Evolutionary conservation across 768 basidiomycete genomes (phyloP).

Genomic region (Russula griseocarnosa): DNA sequence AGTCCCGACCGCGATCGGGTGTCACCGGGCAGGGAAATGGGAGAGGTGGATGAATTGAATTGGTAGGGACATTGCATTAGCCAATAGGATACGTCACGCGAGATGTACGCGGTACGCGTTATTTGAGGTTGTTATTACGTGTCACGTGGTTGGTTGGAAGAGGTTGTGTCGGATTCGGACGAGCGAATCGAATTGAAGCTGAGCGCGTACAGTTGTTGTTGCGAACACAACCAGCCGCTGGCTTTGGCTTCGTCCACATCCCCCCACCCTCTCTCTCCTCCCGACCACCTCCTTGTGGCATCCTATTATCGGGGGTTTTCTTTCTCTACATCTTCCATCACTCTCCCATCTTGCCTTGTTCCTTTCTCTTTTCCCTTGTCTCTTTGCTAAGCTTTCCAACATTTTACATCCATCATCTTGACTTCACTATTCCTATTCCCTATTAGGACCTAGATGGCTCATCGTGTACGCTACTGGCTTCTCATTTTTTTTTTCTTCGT

Average conservation of each 20-base stretch:
- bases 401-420: conserved; percentile 19
- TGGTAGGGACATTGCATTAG: neutral
- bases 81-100: conserved; percentile 17
- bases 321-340: conserved; percentile 1
- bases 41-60: no score
- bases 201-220: conserved; percentile 10
- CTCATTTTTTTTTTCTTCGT: neutral
- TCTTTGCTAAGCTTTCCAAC: conserved; percentile 16
- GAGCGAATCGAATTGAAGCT: conserved; percentile 4
- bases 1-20: neutral
- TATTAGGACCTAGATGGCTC: conserved; percentile 26
- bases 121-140: conserved; percentile 26
- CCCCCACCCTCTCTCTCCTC: conserved; percentile 1
- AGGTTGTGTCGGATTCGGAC: conserved; percentile 12
- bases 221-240: conserved; percentile 29
- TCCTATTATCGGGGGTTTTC: conserved; percentile 17
- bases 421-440: conserved; percentile 22
- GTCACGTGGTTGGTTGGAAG: conserved; percentile 27
- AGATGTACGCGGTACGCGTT: conserved; percentile 27
- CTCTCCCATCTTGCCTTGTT: conserved; percentile 15
- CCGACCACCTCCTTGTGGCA: conserved; percentile 15
- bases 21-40: no score
- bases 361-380: conserved; percentile 23
- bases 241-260: conserved; percentile 27
- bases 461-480: conserved; percentile 22